Evolutionary conservation across 169 alveolate species (phyloP).

Genomic region (Babesia bovis): DNA sequence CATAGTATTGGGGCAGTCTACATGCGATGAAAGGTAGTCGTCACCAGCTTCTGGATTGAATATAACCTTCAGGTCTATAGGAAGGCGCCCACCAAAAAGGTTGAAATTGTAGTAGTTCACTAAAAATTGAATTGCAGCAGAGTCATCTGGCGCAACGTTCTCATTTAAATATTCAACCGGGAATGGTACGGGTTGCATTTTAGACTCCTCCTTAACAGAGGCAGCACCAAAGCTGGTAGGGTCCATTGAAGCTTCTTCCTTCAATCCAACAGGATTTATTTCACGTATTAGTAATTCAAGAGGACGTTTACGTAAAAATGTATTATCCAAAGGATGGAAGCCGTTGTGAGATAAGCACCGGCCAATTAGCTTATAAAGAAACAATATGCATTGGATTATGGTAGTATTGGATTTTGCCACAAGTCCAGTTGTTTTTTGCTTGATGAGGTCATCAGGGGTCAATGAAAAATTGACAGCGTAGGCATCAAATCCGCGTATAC

Average conservation of each 20-base stretch:
- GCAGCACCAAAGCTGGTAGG: conserved; percentile 9
- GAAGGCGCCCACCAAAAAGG: conserved; percentile 68
- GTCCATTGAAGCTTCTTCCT: not conserved
- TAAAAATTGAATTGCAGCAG: conserved; percentile 39
- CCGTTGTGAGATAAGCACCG: conserved; percentile 39
- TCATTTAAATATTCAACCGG: conserved; percentile 59
- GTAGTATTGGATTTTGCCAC: conserved; percentile 14
- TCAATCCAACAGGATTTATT: not conserved
- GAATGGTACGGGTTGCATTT: conserved; percentile 42
- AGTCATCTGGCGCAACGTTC: conserved; percentile 52
- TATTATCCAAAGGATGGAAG: conserved; percentile 48
- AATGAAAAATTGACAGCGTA: conserved; percentile 31
- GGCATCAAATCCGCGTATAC: conserved; percentile 35
- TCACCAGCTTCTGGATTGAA: conserved; percentile 24
- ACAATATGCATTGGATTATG: conserved; percentile 40
- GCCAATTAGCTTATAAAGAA: conserved; percentile 22
- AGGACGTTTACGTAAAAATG: conserved; percentile 39
- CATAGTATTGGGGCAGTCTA: conserved; percentile 14
- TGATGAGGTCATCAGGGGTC: not conserved
- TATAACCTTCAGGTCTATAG: conserved; percentile 37
- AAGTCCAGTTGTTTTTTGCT: not conserved
- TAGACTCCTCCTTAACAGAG: conserved; percentile 3
- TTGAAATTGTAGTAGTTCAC: conserved; percentile 64
- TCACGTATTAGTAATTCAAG: conserved; percentile 18
- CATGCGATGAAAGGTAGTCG: conserved; percentile 49